Evolutionary conservation across 2,329 filamentous ascomycete genomes (phyloP).

Genomic region (Endocalyx cinctus): DNA sequence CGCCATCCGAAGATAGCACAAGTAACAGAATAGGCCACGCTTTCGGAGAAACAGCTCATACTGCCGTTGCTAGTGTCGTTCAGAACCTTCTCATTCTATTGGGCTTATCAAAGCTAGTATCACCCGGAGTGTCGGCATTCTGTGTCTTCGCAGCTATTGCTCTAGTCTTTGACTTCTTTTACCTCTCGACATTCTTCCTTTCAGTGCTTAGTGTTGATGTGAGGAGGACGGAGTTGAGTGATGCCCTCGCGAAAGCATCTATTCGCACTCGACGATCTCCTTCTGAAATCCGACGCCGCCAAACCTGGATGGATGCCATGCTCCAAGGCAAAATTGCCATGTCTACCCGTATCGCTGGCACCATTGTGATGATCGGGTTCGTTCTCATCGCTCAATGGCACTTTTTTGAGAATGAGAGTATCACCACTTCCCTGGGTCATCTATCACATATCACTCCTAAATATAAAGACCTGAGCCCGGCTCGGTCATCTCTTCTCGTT

Average conservation of each 20-base stretch:
- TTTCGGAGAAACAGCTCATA: slow-evolving; percentile 66
- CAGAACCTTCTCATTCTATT: slow-evolving; percentile 67
- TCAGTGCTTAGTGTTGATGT: slow-evolving; percentile 77
- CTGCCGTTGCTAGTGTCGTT: slow-evolving; percentile 61
- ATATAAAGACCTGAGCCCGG: slow-evolving; percentile 18
- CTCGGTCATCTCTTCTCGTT: slow-evolving; percentile 42
- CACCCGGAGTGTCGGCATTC: slow-evolving; percentile 67
- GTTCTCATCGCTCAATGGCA: slow-evolving; percentile 73
- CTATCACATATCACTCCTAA: slow-evolving; percentile 27
- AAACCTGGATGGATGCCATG: slow-evolving; percentile 58
- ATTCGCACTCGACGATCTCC: slow-evolving; percentile 30
- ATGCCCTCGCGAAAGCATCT: slow-evolving; percentile 59
- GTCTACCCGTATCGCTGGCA: slow-evolving; percentile 71
- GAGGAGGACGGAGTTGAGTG: slow-evolving; percentile 67
- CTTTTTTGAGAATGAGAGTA: slow-evolving; percentile 60
- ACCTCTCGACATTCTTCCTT: slow-evolving; percentile 74
- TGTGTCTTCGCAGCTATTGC: slow-evolving; percentile 73
- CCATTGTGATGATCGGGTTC: slow-evolving; percentile 67
- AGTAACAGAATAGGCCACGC: slow-evolving; percentile 68
- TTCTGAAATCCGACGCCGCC: slow-evolving; percentile 25
- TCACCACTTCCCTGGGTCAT: slow-evolving; percentile 31
- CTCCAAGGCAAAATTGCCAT: slow-evolving; percentile 60
- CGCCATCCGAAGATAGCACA: slow-evolving; percentile 63
- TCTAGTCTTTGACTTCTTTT: slow-evolving; percentile 72
- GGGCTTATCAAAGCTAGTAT: slow-evolving; percentile 61